phyloP scores from a whole-genome alignment of 129 eudicot species.

The Tagetes patula region DNA sequence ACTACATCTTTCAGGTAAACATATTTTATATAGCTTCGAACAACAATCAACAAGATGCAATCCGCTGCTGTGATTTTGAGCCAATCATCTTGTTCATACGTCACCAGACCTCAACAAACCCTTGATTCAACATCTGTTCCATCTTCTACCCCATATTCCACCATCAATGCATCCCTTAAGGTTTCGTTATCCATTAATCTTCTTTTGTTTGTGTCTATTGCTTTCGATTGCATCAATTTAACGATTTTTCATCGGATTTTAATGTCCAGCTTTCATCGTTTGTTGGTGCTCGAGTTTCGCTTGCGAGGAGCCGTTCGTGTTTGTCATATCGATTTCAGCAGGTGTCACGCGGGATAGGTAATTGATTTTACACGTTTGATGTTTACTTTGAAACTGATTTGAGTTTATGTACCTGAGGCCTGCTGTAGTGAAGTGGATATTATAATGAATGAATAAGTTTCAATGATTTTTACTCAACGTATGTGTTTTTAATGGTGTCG shows the following conservation, averaged over 20 bases:
- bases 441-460: neutral
- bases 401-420: neutral
- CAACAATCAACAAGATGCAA: constrained; percentile 34
- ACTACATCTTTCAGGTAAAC: neutral
- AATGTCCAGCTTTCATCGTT: constrained; percentile 41
- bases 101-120: constrained; percentile 43
- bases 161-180: constrained; percentile 41
- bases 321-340: constrained; percentile 27
- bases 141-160: constrained; percentile 36
- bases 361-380: neutral
- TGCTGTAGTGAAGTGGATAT: neutral
- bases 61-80: constrained; percentile 44
- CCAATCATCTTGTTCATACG: constrained; percentile 40
- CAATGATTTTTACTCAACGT: neutral
- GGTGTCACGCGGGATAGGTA: constrained; percentile 37
- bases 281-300: constrained; percentile 36
- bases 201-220: neutral
- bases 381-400: neutral
- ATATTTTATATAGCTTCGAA: too few species aligned
- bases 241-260: neutral
- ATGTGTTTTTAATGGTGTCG: neutral
- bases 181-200: constrained; percentile 24
- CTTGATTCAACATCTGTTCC: constrained; percentile 38
- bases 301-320: constrained; percentile 23
- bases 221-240: neutral